Evolutionary conservation across 1,284 basidiomycete genomes (phyloP).

Genomic region (Heterobasidion parviporum): DNA sequence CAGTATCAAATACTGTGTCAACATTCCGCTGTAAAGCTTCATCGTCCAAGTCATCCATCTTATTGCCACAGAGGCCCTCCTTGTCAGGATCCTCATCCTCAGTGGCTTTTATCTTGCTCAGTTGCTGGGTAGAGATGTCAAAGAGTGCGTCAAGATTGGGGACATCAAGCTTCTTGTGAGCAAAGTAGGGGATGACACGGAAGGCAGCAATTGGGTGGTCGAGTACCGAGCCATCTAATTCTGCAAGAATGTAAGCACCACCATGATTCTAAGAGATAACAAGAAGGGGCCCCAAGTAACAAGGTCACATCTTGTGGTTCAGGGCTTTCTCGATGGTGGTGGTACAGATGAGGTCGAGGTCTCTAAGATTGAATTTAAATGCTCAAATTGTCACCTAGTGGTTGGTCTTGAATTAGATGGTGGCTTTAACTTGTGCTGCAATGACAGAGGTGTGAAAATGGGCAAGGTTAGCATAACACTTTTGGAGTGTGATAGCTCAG

Average conservation of each 20-base stretch:
- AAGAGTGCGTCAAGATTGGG: too few relatives aligned
- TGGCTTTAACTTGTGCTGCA: background rate
- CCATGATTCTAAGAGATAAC: slow-evolving; percentile 16
- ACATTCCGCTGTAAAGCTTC: too few relatives aligned
- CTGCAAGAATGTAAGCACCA: slow-evolving; percentile 22
- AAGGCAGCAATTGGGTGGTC: slow-evolving; percentile 20
- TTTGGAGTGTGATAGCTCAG: background rate
- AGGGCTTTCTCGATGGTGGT: slow-evolving; percentile 16
- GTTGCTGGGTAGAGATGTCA: too few relatives aligned
- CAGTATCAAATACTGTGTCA: too few relatives aligned
- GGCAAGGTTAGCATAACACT: background rate
- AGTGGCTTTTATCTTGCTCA: too few relatives aligned
- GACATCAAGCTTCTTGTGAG: background rate
- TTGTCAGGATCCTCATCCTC: too few relatives aligned
- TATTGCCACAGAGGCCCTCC: too few relatives aligned
- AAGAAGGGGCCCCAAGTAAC: slow-evolving; percentile 23
- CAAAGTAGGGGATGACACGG: slow-evolving; percentile 8
- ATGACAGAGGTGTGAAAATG: background rate
- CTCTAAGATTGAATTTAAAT: slow-evolving; percentile 13
- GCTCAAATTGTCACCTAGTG: slow-evolving; percentile 2
- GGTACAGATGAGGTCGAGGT: slow-evolving; percentile 20
- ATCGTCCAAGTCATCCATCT: too few relatives aligned
- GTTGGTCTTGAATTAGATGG: slow-evolving; percentile 5
- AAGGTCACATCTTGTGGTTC: slow-evolving; percentile 18
- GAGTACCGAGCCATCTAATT: slow-evolving; percentile 21